Conservation (phyloP, 2,329 filamentous ascomycete genomes). For the Colletotrichum ledebouriae region DNA sequence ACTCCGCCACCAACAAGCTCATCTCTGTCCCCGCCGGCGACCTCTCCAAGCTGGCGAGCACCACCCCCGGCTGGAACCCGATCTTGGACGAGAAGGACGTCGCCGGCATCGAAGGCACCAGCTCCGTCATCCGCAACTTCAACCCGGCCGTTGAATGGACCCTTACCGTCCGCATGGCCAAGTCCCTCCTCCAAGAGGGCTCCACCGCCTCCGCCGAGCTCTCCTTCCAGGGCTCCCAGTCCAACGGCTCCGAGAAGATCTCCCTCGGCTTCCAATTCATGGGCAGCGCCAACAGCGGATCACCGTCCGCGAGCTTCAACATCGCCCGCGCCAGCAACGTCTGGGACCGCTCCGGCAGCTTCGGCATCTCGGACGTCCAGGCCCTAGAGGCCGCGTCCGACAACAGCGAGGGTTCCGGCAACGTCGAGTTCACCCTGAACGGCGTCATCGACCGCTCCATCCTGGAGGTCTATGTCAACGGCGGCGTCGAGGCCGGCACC, state of each 20-base stretch:
- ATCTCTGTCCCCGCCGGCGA: slow-evolving; percentile 40
- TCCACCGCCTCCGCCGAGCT: slow-evolving; percentile 45
- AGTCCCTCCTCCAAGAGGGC: slow-evolving; percentile 35
- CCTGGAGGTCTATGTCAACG: slow-evolving; percentile 52
- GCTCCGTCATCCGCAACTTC: slow-evolving; percentile 36
- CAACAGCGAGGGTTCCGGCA: slow-evolving; percentile 45
- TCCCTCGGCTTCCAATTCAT: slow-evolving; percentile 46
- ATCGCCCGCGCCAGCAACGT: slow-evolving; percentile 47
- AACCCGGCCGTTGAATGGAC: slow-evolving; percentile 43
- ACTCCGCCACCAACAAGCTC: slow-evolving; percentile 37
- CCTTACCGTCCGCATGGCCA: slow-evolving; percentile 40
- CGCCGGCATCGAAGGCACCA: slow-evolving; percentile 33
- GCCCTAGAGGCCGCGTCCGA: slow-evolving; percentile 19
- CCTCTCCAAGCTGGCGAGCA: slow-evolving; percentile 32
- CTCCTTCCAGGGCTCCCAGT: slow-evolving; percentile 48
- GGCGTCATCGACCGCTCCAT: slow-evolving; percentile 54
- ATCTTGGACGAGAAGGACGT: slow-evolving; percentile 36
- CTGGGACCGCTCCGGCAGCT: slow-evolving; percentile 36
- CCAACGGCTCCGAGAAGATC: slow-evolving; percentile 35
- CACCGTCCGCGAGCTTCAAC: slow-evolving; percentile 46
- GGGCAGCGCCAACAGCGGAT: slow-evolving; percentile 43
- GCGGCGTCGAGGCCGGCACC: slow-evolving; percentile 51
- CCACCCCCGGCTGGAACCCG: slow-evolving; percentile 42
- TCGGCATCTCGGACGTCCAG: slow-evolving; percentile 30
- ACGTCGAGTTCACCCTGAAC: slow-evolving; percentile 51